Base-by-base conservation (phyloP, 106 monocot species). In the Dendrobium officinale region DNA sequence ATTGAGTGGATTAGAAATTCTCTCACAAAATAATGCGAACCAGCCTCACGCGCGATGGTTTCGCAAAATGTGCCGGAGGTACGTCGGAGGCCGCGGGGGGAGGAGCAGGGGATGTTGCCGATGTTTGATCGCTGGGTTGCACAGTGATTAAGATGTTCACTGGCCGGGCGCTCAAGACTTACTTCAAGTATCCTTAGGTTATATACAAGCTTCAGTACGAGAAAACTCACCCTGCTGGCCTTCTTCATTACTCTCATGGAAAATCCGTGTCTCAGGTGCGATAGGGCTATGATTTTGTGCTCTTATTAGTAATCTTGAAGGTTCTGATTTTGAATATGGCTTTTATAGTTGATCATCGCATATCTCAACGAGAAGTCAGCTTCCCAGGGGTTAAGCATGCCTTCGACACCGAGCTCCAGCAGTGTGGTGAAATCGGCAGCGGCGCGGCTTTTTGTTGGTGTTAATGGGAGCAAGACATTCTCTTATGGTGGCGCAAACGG, bases 141-240 rank as follows among this genome's bases (percentile, higher is more conserved):
- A 27, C 27, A 27, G 27, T 27, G 27, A 27, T 27, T 27, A 27
- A 27, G 27, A 27, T 27, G 27, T 27, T 27, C 27, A 27, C 27
- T 85, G 88, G 17, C 82, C 90, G 29, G 82, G 85, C 88, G 3
- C 86, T 88, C 49, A 93, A 93, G 85, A 93, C 90, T 75, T 90
- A 90, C 84, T 97, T 97, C 85, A 97, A 97, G 87, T 92, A 92
- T 55, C 92, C 94, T 45, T 94, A 97, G 80, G 97, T 94, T 6
- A 73, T 86, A 47, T 94, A 92, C 87, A 94, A 94, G 91, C 90
- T 97, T 44, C 94, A 94, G 81, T 91, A 89, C 84, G 97, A 92
- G 89, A 97, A 94, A 85, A 88, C 94, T n/a, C 91, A 97, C 81
- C 94, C 89, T 15, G 79, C 92, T 42, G 86, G 86, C 58, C 89